Evolutionary conservation across 768 basidiomycete species (phyloP).

Genomic region (Trametes elegans): DNA sequence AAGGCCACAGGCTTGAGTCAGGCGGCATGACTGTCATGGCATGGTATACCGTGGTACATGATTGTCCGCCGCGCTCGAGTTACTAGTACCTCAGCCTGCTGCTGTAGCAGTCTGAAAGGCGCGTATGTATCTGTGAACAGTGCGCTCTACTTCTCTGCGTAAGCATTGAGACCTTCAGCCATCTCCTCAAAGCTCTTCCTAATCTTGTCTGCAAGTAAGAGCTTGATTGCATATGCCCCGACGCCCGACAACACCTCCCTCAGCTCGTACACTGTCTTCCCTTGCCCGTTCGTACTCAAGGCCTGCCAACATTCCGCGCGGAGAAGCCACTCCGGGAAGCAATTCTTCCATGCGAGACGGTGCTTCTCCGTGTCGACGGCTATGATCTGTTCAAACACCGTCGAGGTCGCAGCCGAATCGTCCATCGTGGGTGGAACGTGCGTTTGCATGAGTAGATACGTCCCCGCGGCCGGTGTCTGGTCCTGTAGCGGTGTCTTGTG

Average conservation of each 20-base stretch:
- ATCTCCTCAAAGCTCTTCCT: slow-evolving; percentile 48
- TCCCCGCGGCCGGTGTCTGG: slow-evolving; percentile 50
- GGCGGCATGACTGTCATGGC: no score
- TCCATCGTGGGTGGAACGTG: slow-evolving; percentile 51
- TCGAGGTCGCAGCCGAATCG: slow-evolving; percentile 29
- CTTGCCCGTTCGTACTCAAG: slow-evolving; percentile 45
- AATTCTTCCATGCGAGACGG: slow-evolving; percentile 56
- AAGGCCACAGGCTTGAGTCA: no score
- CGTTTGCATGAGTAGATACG: slow-evolving; percentile 48
- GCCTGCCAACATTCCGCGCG: slow-evolving; percentile 61
- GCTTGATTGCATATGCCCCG: slow-evolving; percentile 54
- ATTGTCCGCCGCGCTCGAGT: no score
- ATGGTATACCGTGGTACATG: no score
- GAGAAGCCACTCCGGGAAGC: slow-evolving; percentile 49
- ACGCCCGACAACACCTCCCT: slow-evolving; percentile 60
- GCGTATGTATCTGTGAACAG: no score
- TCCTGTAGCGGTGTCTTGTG: slow-evolving; percentile 40
- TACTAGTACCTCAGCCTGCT: no score
- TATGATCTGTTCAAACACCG: slow-evolving; percentile 46
- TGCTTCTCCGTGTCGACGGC: slow-evolving; percentile 50
- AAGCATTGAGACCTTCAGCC: slow-evolving; percentile 53
- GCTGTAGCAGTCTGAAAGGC: no score
- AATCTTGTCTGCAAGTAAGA: slow-evolving; percentile 43
- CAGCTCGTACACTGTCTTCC: slow-evolving; percentile 63
- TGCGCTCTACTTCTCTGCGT: no score